Conservation (phyloP, 202 grass and related monocot genomes). For the Brachypodium distachyon region DNA sequence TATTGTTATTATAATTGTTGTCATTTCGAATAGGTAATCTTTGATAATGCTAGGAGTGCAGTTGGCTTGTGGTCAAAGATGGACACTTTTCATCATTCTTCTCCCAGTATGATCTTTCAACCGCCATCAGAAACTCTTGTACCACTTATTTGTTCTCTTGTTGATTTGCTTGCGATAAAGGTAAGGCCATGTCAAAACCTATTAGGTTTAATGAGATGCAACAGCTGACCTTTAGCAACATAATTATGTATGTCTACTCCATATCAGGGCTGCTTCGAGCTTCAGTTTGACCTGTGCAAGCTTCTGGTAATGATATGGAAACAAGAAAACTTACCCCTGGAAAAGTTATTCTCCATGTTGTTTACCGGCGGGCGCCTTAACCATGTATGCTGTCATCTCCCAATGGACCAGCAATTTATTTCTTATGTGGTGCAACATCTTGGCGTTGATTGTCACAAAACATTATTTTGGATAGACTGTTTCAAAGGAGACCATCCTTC, state of each 20-base stretch:
- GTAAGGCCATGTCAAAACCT: slow-evolving; percentile 25
- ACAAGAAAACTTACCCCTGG: slow-evolving; percentile 42
- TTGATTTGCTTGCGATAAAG: slow-evolving; percentile 82
- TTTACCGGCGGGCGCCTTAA: slow-evolving; percentile 58
- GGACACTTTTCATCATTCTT: slow-evolving; percentile 22
- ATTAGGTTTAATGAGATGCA: background rate
- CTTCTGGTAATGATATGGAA: slow-evolving; percentile 55
- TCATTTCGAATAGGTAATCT: slow-evolving; percentile 49
- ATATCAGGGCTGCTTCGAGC: slow-evolving; percentile 63
- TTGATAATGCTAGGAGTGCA: slow-evolving; percentile 37
- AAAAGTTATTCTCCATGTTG: slow-evolving; percentile 52
- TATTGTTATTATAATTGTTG: background rate
- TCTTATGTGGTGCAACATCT: slow-evolving; percentile 37
- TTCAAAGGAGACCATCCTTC: slow-evolving; percentile 40
- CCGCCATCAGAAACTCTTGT: slow-evolving; percentile 26
- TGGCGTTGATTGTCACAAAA: slow-evolving; percentile 34
- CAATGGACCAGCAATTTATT: slow-evolving; percentile 54
- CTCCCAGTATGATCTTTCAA: slow-evolving; percentile 19
- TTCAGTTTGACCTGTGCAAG: slow-evolving; percentile 74
- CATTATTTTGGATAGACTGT: slow-evolving; percentile 63
- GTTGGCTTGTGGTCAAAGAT: slow-evolving; percentile 45
- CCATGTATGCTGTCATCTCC: slow-evolving; percentile 62
- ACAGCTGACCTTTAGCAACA: background rate
- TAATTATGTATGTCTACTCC: slow-evolving; percentile 16
- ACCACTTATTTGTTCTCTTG: slow-evolving; percentile 65